Evolutionary conservation across 176 grass and related monocot species (phyloP).

Genomic region (Rhynchospora breviuscula): DNA sequence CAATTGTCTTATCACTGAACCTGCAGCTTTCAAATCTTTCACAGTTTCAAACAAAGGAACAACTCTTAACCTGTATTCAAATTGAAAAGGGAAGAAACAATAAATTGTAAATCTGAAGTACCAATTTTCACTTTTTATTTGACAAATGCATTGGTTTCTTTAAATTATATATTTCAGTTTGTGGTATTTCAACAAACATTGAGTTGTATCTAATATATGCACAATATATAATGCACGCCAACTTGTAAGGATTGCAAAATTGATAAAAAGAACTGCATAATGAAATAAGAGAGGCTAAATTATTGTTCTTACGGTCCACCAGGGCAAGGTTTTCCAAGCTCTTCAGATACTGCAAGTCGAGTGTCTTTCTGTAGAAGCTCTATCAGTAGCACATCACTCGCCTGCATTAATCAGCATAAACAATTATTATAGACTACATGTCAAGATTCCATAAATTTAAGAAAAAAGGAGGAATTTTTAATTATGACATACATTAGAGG

Average conservation of each 20-base stretch:
- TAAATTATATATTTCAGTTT: neutral
- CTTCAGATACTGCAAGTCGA: slow-evolving; percentile 67
- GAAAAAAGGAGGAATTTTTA: neutral
- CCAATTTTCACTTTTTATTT: neutral
- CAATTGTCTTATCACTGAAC: slow-evolving; percentile 72
- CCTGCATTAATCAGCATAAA: slow-evolving; percentile 33
- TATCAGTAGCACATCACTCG: slow-evolving; percentile 84
- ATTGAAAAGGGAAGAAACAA: neutral
- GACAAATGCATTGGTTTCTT: neutral
- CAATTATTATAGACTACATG: neutral
- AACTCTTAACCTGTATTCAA: slow-evolving; percentile 71
- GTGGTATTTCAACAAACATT: neutral
- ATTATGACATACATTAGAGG: slow-evolving; percentile 63
- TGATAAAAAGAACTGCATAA: neutral
- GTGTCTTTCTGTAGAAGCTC: slow-evolving; percentile 95
- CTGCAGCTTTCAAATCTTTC: slow-evolving; percentile 85
- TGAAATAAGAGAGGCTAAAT: neutral
- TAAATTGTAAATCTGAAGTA: neutral
- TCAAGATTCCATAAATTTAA: neutral
- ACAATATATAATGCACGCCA: neutral
- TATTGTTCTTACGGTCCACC: slow-evolving; percentile 83
- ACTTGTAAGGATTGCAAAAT: neutral
- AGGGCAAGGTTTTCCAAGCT: slow-evolving; percentile 74
- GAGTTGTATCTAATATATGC: neutral
- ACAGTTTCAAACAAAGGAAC: slow-evolving; percentile 94